These are phyloP conservation scores for Penicillium verrucosum DNA, from an alignment of 2,329 filamentous ascomycete species.

Conservation along the genomic window DNA sequence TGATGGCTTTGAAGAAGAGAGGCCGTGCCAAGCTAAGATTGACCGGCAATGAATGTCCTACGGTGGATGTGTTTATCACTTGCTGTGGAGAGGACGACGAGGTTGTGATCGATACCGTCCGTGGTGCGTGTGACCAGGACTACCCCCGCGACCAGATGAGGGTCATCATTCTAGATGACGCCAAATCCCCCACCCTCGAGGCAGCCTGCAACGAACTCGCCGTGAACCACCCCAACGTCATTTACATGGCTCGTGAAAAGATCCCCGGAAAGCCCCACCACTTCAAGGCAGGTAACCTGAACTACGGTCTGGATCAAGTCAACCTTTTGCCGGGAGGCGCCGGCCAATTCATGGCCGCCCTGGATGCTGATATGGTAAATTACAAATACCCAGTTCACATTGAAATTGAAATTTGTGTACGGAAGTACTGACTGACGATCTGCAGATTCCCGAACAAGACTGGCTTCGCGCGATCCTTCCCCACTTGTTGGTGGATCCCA, in stretches of 20 bases:
- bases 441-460: slow-evolving; percentile 56
- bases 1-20: slow-evolving; percentile 56
- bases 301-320: slow-evolving; percentile 55
- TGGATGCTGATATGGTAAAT: slow-evolving; percentile 62
- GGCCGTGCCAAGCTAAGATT: slow-evolving; percentile 54
- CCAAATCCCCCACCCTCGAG: slow-evolving; percentile 32
- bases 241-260: slow-evolving; percentile 45
- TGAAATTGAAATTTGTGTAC: not conserved
- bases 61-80: slow-evolving; percentile 45
- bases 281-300: slow-evolving; percentile 65
- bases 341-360: slow-evolving; percentile 58
- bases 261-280: slow-evolving; percentile 44
- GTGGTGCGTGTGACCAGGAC: slow-evolving; percentile 39
- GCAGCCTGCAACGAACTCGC: slow-evolving; percentile 35
- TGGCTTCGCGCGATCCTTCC: slow-evolving; percentile 61
- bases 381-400: not conserved
- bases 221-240: slow-evolving; percentile 38
- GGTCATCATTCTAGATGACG: slow-evolving; percentile 44
- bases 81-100: slow-evolving; percentile 45
- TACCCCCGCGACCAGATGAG: slow-evolving; percentile 40
- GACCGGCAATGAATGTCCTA: slow-evolving; percentile 34
- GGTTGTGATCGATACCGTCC: slow-evolving; percentile 42
- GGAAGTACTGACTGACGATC: slow-evolving; percentile 7
- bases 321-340: slow-evolving; percentile 53
- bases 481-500: slow-evolving; percentile 55